These are phyloP conservation scores for Sclerotinia trifoliorum DNA, from an alignment of 2,329 filamentous ascomycete species.

Conservation along the genomic window DNA sequence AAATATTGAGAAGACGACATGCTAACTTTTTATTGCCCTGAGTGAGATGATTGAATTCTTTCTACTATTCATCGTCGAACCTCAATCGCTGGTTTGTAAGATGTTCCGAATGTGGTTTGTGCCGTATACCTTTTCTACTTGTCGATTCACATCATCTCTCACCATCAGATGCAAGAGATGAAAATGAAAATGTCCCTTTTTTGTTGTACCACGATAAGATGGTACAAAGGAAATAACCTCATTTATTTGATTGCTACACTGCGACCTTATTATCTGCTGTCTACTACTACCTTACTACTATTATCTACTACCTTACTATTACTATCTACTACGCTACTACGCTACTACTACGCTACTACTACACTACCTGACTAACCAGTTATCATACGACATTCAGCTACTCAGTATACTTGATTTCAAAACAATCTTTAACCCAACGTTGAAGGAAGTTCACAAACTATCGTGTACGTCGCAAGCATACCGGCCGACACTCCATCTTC, in stretches of 20 bases:
- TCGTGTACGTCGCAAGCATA: neutral
- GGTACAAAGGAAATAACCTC: conserved; percentile 3
- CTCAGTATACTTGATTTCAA: neutral
- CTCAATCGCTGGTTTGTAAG: neutral
- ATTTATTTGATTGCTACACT: conserved; percentile 1
- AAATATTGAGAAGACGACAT: too few relatives aligned
- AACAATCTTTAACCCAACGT: neutral
- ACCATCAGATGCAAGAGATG: neutral
- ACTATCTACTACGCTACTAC: too few relatives aligned
- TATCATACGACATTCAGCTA: neutral
- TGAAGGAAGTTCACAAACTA: neutral
- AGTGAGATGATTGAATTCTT: too few relatives aligned
- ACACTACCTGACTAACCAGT: neutral
- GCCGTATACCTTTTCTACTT: neutral
- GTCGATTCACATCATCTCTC: neutral
- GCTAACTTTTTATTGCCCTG: neutral
- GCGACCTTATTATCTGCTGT: neutral
- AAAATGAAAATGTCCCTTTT: neutral
- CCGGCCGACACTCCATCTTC: neutral
- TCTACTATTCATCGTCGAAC: too few relatives aligned
- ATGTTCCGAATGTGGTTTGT: too few relatives aligned
- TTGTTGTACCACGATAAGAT: conserved; percentile 1
- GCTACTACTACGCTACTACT: neutral
- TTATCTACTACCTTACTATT: too few relatives aligned
- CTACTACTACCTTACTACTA: too few relatives aligned